phyloP scores from a whole-genome alignment of 2,329 filamentous ascomycete genomes.

The Neodidymelliopsis sp. region DNA sequence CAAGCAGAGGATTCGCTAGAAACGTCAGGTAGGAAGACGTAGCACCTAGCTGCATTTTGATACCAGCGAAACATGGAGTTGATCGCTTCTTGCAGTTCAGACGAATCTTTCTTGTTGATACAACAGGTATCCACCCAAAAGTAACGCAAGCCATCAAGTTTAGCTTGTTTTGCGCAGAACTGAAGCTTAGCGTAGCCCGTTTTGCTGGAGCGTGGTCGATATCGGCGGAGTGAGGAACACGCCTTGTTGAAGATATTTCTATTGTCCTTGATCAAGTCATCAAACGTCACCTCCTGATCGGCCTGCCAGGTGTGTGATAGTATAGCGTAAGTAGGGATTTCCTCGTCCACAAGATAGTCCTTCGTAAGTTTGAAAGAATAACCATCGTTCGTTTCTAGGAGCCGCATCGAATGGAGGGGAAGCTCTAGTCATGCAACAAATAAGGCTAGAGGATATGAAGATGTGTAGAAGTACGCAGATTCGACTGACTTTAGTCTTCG shows the following conservation, averaged over 20 bases:
- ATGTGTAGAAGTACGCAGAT: too few relatives aligned
- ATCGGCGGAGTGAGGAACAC: background rate
- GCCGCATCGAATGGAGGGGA: conserved; percentile 11
- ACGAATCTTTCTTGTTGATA: conserved; percentile 22
- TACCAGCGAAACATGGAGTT: conserved; percentile 35
- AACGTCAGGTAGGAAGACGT: conserved; percentile 29
- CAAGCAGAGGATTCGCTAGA: conserved; percentile 1
- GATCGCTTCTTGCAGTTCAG: conserved; percentile 21
- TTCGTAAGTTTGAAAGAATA: conserved; percentile 13
- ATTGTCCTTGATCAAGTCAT: conserved; percentile 7
- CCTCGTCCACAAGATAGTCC: background rate
- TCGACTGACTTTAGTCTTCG: too few relatives aligned
- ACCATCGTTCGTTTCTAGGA: conserved; percentile 16
- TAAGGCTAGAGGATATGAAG: background rate
- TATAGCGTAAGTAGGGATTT: conserved; percentile 22
- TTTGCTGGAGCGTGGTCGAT: background rate
- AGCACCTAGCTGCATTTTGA: conserved; percentile 19
- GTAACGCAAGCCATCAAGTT: conserved; percentile 13
- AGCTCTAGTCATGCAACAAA: background rate
- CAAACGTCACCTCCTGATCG: conserved; percentile 21
- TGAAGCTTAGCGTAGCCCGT: conserved; percentile 15
- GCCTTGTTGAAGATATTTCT: background rate
- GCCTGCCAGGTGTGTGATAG: conserved; percentile 25
- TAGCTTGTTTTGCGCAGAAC: conserved; percentile 26
- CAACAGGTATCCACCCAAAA: conserved; percentile 30